Percentiles rank a stretch among this genome's conserved stretches.
phyloP scores from a whole-genome alignment of 495 filamentous ascomycete species.

The Penicillium paxilli region DNA sequence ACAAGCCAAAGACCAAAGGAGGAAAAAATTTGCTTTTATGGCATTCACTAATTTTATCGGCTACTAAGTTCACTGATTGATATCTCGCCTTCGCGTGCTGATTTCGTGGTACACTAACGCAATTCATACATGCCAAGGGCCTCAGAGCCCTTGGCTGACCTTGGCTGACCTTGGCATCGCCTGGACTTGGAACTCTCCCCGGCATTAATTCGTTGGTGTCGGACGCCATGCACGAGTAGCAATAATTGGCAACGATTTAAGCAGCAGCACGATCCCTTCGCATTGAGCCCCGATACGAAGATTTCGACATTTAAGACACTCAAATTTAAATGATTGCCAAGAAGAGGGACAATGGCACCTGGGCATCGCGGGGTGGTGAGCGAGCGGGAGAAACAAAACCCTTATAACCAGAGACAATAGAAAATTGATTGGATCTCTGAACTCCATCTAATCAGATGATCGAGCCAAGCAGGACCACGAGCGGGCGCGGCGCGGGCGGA shows the following conservation, averaged over 20 bases:
- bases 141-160: neutral
- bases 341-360: too few species aligned
- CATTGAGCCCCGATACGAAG: neutral
- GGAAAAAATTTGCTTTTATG: neutral
- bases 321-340: neutral
- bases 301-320: neutral
- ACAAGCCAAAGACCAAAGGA: neutral
- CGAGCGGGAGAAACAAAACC: neutral
- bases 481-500: neutral
- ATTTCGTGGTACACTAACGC: neutral
- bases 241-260: neutral
- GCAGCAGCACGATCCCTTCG: neutral
- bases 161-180: constrained; percentile 1
- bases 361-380: neutral
- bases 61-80: neutral
- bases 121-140: neutral
- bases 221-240: neutral
- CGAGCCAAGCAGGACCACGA: neutral
- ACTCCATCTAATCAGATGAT: constrained; percentile 2
- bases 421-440: neutral
- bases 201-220: neutral
- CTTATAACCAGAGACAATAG: neutral
- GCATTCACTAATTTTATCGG: neutral
- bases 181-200: neutral
- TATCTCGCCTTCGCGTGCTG: neutral